phyloP scores from a whole-genome alignment of 306 rosid genomes.

The Inga leiocalycina region DNA sequence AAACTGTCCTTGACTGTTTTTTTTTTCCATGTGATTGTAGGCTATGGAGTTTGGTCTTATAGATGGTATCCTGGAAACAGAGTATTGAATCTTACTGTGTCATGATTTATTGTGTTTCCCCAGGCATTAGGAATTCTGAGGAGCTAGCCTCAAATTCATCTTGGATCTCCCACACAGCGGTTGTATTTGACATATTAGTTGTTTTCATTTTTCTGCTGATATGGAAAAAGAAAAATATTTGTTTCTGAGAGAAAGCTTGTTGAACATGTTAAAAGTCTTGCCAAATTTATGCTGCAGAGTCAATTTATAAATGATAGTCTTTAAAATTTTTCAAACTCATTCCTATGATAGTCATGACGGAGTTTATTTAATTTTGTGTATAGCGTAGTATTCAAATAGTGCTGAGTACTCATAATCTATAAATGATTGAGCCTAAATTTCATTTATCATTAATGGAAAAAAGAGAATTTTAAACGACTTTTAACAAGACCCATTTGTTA shows the following conservation, averaged over 20 bases:
- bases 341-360: background rate
- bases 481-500: too few relatives aligned
- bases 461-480: too few relatives aligned
- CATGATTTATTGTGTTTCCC: background rate
- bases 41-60: conserved; percentile 93
- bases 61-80: conserved; percentile 90
- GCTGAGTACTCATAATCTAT: background rate
- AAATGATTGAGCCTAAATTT: too few relatives aligned
- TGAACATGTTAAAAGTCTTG: conserved; percentile 18
- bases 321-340: background rate
- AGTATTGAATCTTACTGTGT: conserved; percentile 53
- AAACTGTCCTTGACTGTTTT: conserved; percentile 1
- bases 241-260: background rate
- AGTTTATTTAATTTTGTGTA: too few relatives aligned
- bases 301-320: conserved; percentile 30
- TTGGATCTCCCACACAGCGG: background rate
- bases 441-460: too few relatives aligned
- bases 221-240: background rate
- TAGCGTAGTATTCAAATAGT: background rate
- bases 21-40: conserved; percentile 41
- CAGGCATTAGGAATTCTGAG: background rate
- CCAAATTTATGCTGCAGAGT: conserved; percentile 28
- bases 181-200: background rate
- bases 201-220: background rate
- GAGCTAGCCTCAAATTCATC: background rate